Evolutionary conservation across 768 basidiomycete species (phyloP).

Genomic region (Podaxis sp.): DNA sequence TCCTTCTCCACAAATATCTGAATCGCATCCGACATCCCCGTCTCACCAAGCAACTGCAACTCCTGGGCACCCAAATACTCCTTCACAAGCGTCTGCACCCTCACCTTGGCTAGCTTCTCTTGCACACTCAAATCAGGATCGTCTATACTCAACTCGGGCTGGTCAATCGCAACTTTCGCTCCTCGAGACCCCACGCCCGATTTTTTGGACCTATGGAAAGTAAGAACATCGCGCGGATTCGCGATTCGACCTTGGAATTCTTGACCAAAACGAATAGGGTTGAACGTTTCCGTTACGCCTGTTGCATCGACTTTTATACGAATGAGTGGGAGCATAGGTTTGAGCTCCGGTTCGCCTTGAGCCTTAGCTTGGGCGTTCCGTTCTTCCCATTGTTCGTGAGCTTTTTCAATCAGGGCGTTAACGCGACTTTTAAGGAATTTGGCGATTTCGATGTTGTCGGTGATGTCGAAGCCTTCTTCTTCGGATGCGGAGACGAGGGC

Average conservation of each 20-base stretch:
- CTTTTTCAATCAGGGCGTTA: conserved; percentile 73
- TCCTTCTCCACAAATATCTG: conserved; percentile 97
- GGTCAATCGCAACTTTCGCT: conserved; percentile 65
- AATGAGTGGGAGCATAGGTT: conserved; percentile 81
- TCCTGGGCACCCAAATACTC: conserved; percentile 94
- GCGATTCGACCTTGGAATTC: conserved; percentile 90
- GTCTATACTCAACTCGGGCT: conserved; percentile 81
- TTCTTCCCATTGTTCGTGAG: conserved; percentile 76
- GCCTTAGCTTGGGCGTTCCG: conserved; percentile 59
- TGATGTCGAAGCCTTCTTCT: conserved; percentile 70
- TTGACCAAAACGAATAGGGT: conserved; percentile 95
- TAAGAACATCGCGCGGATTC: conserved; percentile 90
- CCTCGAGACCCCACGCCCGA: conserved; percentile 34
- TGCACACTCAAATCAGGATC: conserved; percentile 61
- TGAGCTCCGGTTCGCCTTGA: conserved; percentile 59
- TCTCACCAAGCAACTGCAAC: conserved; percentile 85
- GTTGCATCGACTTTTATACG: conserved; percentile 92
- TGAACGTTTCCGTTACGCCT: conserved; percentile 86
- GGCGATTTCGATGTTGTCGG: conserved; percentile 79
- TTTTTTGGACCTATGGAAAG: conserved; percentile 85
- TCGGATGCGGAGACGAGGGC: conserved; percentile 75
- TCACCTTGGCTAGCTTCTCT: conserved; percentile 78
- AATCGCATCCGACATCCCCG: conserved; percentile 92
- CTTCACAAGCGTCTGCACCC: conserved; percentile 86
- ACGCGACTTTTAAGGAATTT: conserved; percentile 82